Conservation (phyloP, 1,284 basidiomycete species). For the Tylopilus orsonianus region DNA sequence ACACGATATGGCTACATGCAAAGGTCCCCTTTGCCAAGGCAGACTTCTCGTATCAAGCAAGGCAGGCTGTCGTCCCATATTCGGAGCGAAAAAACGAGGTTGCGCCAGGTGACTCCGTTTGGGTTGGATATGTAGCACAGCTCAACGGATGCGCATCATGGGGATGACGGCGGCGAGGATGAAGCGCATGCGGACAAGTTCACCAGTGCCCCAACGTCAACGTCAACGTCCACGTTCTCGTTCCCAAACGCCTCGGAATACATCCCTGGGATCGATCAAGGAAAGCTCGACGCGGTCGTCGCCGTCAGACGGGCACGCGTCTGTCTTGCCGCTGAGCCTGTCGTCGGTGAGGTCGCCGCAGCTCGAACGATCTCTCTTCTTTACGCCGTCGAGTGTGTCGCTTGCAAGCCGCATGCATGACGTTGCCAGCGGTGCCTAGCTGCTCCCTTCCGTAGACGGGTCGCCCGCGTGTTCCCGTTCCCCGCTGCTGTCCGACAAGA, state of each 20-base stretch:
- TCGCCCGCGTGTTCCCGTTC: constrained; percentile 22
- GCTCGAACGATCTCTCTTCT: constrained; percentile 31
- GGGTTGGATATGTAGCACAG: neutral
- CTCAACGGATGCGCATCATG: neutral
- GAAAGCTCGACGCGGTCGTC: constrained; percentile 13
- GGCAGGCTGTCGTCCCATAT: neutral
- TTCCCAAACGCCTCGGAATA: constrained; percentile 10
- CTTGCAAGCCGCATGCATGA: constrained; percentile 9
- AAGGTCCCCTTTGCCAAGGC: neutral
- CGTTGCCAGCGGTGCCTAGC: neutral
- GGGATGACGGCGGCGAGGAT: neutral
- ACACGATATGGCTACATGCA: too few relatives aligned
- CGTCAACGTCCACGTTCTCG: too few relatives aligned
- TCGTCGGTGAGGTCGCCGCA: constrained; percentile 32
- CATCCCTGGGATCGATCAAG: neutral
- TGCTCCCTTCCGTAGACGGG: neutral
- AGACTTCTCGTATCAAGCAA: neutral
- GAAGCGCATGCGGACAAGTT: constrained; percentile 15
- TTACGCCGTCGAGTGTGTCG: constrained; percentile 27
- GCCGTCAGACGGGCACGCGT: constrained; percentile 20
- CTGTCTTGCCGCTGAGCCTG: constrained; percentile 30
- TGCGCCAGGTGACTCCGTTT: constrained; percentile 16
- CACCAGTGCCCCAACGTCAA: constrained; percentile 18
- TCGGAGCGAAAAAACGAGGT: neutral
- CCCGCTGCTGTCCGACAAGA: constrained; percentile 19